These are phyloP conservation scores for Magnusiomyces tetraspermus DNA, from an alignment of 1,139 yeast species.

Conservation along the genomic window DNA sequence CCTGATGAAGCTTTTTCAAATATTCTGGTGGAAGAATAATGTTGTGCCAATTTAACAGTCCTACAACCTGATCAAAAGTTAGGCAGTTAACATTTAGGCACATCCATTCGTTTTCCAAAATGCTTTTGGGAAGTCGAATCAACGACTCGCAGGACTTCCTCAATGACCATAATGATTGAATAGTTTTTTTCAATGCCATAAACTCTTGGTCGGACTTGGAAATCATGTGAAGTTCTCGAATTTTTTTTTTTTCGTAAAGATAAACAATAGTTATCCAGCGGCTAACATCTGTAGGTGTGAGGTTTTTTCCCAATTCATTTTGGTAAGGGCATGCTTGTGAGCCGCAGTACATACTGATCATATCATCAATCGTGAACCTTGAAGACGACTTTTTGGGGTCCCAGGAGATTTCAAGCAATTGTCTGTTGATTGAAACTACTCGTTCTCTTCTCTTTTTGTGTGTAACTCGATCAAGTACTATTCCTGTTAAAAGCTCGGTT, in stretches of 20 bases:
- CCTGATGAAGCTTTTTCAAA: slow-evolving; percentile 37
- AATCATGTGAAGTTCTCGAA: slow-evolving; percentile 64
- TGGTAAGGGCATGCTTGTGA: slow-evolving; percentile 71
- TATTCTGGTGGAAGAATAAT: slow-evolving; percentile 46
- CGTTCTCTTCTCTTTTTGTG: slow-evolving; percentile 55
- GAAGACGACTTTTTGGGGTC: slow-evolving; percentile 39
- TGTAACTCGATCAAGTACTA: slow-evolving; percentile 51
- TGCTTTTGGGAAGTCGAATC: slow-evolving; percentile 45
- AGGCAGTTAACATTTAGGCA: slow-evolving; percentile 36
- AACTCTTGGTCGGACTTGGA: slow-evolving; percentile 58
- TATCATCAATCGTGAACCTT: slow-evolving; percentile 56
- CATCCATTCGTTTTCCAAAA: slow-evolving; percentile 50
- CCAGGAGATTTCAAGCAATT: slow-evolving; percentile 44
- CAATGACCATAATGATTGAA: slow-evolving; percentile 39
- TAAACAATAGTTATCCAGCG: slow-evolving; percentile 85
- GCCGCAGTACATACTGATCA: slow-evolving; percentile 57
- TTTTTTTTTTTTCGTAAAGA: slow-evolving; percentile 38
- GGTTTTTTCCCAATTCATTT: slow-evolving; percentile 33
- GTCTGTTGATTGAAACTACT: slow-evolving; percentile 37
- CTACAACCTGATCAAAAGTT: slow-evolving; percentile 51
- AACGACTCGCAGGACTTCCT: slow-evolving; percentile 47
- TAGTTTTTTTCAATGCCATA: slow-evolving; percentile 41
- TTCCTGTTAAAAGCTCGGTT: slow-evolving; percentile 29
- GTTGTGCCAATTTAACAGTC: slow-evolving; percentile 57
- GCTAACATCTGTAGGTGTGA: slow-evolving; percentile 2